Base-by-base conservation (phyloP, 179 eudicot genomes). In the Nepenthes alata region DNA sequence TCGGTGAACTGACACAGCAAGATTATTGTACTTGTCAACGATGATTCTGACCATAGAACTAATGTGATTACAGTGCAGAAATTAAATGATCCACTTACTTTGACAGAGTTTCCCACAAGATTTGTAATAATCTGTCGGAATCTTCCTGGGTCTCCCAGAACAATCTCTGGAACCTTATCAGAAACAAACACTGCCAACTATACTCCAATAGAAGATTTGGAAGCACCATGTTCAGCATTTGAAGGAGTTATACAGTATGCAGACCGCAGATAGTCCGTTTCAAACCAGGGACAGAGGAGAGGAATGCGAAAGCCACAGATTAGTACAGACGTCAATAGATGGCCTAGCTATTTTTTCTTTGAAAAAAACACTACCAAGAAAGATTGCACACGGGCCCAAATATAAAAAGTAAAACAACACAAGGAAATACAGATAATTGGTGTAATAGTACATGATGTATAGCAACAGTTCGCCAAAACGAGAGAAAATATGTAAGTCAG, bases 41-140 rank as follows among this genome's bases (percentile, higher is more conserved):
- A 60, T 4, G 5, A 5, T 2, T 60, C 11, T 37, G 53, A 2
- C 14, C 35, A 41, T 14, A 15, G 16, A 41, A 35, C 12, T 15
- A 15, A 47, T 13, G n/a, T 13, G 13, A 60, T 12, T n/a, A 54
- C 6, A 16, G 13, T 1, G 11, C 25, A 35, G 37, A 48, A 58
- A 12, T 37, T 54, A 56, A 8, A 58, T 45, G 13, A 3, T 7
- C 39, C 49, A 63, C 83, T 75, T 67, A 84, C 90, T 77, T 85
- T 85, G 64, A 85, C 85, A 11, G 90, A 85, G 67, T 85, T 85
- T n/a, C 87, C 87, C 15, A 85, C 85, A 8, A 85, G 87, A 77
- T 85, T 85, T 53, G 83, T 85, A 37, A 85, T 74, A 58, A 85
- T 84, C 54, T 82, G 91, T 13, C 85, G 74, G 67, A 85, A 83